Base-by-base conservation (phyloP, 2,329 filamentous ascomycete species). In the Fusarium avenaceum region DNA sequence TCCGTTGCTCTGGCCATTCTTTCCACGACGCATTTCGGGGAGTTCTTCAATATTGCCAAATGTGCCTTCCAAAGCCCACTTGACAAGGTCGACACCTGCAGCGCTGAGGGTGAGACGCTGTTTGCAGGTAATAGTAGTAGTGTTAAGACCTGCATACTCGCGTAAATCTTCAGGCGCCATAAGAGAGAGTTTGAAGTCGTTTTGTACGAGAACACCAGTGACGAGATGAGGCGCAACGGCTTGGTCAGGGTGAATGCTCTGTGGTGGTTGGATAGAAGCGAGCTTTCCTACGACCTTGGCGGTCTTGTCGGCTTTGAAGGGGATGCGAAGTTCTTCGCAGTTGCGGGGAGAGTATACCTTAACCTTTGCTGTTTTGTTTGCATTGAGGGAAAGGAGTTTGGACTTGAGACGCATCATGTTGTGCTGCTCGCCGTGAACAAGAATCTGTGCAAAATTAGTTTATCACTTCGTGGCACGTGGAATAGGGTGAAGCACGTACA, bases 351-450 rank as follows among this genome's bases (percentile, higher is more conserved):
- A 96, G 81, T 90, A 98, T 13, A 99, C 93, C 77, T 98, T 97
- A 70, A 93, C 90, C 71, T 96, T 96, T 42, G 88, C 83, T 2
- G 88, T 84, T 76, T 95, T 95, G 68, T 90, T 89, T 28, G 91
- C 90, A 75, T 97, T 97, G 38, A 97, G 86, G n/a, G 93, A 95
- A 6, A 98, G 87, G 2, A 99, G 86, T 76, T 97, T 96, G 4
- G 94, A 97, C 78, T 97, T 97, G 28, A 99, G 84, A 54, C 96
- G 90, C 86, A 96, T 97, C 94, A 98, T 98, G 76, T 98, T 97
- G 77, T 97, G 93, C 74, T 96, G 94, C 77, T 99, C 96, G 57
- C 96, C 96, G 72, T 99, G 96, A 4, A 99, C 96, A 32, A 99
- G 87, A 63, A 99, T 97, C 92, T 95, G 62, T 35, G 10, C 28